Conservation (phyloP, 2,329 filamentous ascomycete genomes). For the Amphichorda felina region DNA sequence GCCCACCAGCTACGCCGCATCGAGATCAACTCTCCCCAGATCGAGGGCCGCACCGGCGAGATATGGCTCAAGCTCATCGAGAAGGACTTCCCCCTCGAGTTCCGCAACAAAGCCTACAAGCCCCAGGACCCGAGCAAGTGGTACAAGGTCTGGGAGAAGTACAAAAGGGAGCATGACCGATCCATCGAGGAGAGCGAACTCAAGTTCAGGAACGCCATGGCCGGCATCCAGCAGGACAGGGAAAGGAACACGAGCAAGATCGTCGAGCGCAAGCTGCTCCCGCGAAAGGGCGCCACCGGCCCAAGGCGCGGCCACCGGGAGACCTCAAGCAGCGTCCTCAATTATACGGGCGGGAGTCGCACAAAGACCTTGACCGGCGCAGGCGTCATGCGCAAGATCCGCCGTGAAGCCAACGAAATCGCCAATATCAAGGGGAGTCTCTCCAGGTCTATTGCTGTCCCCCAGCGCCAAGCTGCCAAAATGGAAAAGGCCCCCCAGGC, state of each 20-base stretch:
- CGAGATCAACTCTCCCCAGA: conserved; percentile 66
- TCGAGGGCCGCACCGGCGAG: conserved; percentile 56
- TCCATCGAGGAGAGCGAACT: conserved; percentile 48
- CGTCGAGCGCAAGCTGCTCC: conserved; percentile 36
- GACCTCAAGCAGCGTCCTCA: conserved; percentile 19
- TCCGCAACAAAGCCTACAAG: conserved; percentile 46
- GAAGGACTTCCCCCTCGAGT: conserved; percentile 59
- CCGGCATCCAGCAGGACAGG: conserved; percentile 44
- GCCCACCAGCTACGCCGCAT: conserved; percentile 64
- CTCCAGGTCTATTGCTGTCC: conserved; percentile 18
- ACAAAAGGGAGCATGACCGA: conserved; percentile 46
- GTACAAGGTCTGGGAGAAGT: conserved; percentile 65
- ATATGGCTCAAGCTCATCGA: conserved; percentile 73
- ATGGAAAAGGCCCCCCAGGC: conserved; percentile 34
- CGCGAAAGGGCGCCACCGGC: conserved; percentile 19
- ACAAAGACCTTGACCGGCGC: conserved; percentile 39
- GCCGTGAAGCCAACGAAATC: conserved; percentile 43
- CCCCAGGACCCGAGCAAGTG: conserved; percentile 59
- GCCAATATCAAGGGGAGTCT: conserved; percentile 33
- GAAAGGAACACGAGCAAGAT: conserved; percentile 45
- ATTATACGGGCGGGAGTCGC: conserved; percentile 34
- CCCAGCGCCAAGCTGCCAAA: conserved; percentile 14
- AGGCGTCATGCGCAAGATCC: conserved; percentile 43
- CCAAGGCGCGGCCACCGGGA: conserved; percentile 13
- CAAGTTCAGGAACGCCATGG: conserved; percentile 43